Base-by-base conservation (phyloP, 441 rosid genomes). In the Gossypium laxum region DNA sequence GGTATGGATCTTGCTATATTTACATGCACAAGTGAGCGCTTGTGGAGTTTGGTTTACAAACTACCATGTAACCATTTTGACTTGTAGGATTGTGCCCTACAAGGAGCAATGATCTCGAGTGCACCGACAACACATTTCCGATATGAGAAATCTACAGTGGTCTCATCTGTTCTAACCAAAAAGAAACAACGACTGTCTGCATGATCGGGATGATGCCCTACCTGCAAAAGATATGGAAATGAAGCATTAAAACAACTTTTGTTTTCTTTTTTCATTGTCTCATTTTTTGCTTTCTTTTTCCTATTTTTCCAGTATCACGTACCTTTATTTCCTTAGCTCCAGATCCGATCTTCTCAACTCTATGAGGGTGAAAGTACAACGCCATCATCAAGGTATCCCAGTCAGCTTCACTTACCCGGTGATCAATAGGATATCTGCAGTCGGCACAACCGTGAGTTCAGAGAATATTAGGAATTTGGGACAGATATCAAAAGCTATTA, bases 141-240 rank as follows among this genome's bases (percentile, higher is more conserved):
- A 67, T 92, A 95, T 0, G 98, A 95, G 77, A 92, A 95, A 75
- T 90, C 96, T 77, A 87, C 98, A 0, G 57, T 38, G 14, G 93
- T 84, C 21, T 91, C 96, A 4, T 95, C 97, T 7, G 66, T 70
- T 81, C 97, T 85, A 43, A 86, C 86, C 75, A 95, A 75, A 28
- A 82, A 80, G 69, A 95, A 92, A 83, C 97, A 95, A 1, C 89
- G 89, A 0, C 92, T 55, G 21, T 80, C 75, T 73, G 84, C 70
- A 21, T 84, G 75, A 67, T 82, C 75, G 6, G 94, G 89, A 72
- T 84, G 91, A 71, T 82, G 52, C 1, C 83, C 87, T 5, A 94
- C 94, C 99, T 94, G 82, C 3, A 63, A 70, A 57, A 68, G 15
- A 60, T 57, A 38, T 51, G 50, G 18, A 21, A 78, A 26, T 5